Evolutionary conservation across 768 basidiomycete genomes (phyloP).

Genomic region (Suillus paluster): DNA sequence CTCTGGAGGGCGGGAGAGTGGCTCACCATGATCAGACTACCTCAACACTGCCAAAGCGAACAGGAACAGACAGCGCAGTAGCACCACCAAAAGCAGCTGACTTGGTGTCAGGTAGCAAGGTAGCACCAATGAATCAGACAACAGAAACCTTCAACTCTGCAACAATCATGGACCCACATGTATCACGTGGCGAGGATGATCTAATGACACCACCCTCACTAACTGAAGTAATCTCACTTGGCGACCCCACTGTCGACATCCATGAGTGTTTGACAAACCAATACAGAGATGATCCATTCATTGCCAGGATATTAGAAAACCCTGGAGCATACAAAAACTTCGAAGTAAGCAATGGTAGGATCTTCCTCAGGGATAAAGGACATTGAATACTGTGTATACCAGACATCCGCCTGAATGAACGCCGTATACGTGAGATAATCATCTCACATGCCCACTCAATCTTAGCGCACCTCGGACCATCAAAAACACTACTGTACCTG

Average conservation of each 20-base stretch:
- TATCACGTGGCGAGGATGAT: too few species aligned
- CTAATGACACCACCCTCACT: too few species aligned
- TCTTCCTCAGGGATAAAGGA: constrained; percentile 22
- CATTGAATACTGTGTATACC: constrained; percentile 25
- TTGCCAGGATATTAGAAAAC: constrained; percentile 19
- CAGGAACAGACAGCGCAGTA: too few species aligned
- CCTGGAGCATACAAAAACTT: constrained; percentile 29
- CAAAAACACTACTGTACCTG: constrained; percentile 30
- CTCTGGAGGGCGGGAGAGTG: constrained; percentile 11
- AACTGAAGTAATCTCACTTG: constrained; percentile 13
- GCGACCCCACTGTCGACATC: constrained; percentile 18
- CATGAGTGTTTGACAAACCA: constrained; percentile 14
- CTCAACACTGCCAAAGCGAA: too few species aligned
- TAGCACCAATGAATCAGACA: background rate
- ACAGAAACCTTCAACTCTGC: too few species aligned
- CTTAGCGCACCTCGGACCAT: constrained; percentile 27
- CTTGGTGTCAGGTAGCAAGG: background rate
- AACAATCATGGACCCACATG: background rate
- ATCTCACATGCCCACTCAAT: constrained; percentile 32
- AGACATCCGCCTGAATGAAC: constrained; percentile 8
- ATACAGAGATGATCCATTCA: constrained; percentile 29
- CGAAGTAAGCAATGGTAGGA: constrained; percentile 14
- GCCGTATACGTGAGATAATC: constrained; percentile 21
- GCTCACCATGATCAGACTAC: background rate
- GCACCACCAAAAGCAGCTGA: background rate